Evolutionary conservation across 805 yeast genomes (phyloP), one percentile per base, ranked within the genome.

Genomic region (Nakazawaea molendinolei): DNA sequence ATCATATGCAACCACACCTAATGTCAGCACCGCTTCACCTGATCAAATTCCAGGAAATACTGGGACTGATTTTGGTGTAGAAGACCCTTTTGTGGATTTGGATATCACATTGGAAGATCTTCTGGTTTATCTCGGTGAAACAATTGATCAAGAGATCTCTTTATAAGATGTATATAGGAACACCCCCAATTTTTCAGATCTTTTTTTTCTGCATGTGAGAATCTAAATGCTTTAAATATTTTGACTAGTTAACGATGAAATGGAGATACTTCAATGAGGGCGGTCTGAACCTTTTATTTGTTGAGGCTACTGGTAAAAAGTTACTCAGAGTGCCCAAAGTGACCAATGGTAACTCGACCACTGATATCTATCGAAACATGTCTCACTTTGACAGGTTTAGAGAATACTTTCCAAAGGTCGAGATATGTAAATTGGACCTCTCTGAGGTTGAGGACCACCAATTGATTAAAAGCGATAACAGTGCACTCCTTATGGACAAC

Each of bases 251-350:
- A n/a, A n/a, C 17, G 14, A 28, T 34, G 38, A 13, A 22, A 28
- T 36, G 39, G 39, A 13, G 13, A 3, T 28, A 28, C 20, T 29
- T 33, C 30, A 28, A 16, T 16, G 26, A 32, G 23, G 40, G 40
- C 6, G 33, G 33, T 17, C 34, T 29, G 33, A 38, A 38, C 19
- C 26, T 38, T 14, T 13, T 38, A 23, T 38, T 38, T 15, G 18
- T 18, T 8, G 17, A 22, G 15, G 21, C n/a, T 8, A 25, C 23
- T 23, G 37, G 34, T 5, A 8, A 14, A 14, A 12, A 29, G 16
- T 17, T 38, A 13, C 18, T 28, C 3, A 20, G 40, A 12, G 14
- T 32, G 4, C 8, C 37, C 22, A 32, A 32, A 22, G 23, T 9
- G n/a, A 15, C 15, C 8, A 32, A 23, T 23, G 6, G 3, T 5